Conservation (phyloP, 805 yeast species). For the Pichia eremophila region DNA sequence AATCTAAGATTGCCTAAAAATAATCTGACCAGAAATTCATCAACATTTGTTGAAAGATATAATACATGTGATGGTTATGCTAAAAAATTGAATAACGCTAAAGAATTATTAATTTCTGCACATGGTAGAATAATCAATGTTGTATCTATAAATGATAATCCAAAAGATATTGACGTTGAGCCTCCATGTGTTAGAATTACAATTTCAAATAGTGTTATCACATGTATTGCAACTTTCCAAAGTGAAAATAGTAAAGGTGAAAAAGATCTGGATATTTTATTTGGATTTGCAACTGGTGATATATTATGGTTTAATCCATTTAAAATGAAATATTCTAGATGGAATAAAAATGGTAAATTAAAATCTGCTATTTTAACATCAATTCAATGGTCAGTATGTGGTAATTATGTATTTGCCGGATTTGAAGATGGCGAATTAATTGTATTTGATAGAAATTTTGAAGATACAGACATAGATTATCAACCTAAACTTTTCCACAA, state of each 20-base stretch:
- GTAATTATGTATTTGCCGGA: constrained; percentile 45
- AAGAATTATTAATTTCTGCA: constrained; percentile 32
- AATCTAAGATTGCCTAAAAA: constrained; percentile 23
- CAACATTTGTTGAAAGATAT: constrained; percentile 27
- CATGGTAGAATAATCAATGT: constrained; percentile 44
- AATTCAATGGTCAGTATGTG: constrained; percentile 39
- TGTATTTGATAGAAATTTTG: constrained; percentile 41
- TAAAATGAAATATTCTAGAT: constrained; percentile 37
- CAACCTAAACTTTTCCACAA: constrained; percentile 18
- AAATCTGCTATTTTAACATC: constrained; percentile 35
- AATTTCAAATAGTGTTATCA: constrained; percentile 30
- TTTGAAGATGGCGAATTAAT: constrained; percentile 54
- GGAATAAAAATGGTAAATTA: constrained; percentile 41
- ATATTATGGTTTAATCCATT: constrained; percentile 50
- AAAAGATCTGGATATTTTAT: constrained; percentile 37
- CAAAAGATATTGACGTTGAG: constrained; percentile 33
- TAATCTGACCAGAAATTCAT: constrained; percentile 24
- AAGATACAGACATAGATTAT: constrained; percentile 31
- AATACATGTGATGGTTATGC: constrained; percentile 23
- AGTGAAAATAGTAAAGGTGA: constrained; percentile 19
- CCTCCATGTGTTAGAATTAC: constrained; percentile 36
- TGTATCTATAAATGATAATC: constrained; percentile 29
- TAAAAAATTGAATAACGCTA: constrained; percentile 21
- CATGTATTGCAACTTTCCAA: constrained; percentile 29
- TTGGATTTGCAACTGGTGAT: constrained; percentile 65